A percentile compares a stretch with the other conserved stretches of the same genome.
phyloP scores from a whole-genome alignment of 179 eudicot species.

The Silene noctiflora region DNA sequence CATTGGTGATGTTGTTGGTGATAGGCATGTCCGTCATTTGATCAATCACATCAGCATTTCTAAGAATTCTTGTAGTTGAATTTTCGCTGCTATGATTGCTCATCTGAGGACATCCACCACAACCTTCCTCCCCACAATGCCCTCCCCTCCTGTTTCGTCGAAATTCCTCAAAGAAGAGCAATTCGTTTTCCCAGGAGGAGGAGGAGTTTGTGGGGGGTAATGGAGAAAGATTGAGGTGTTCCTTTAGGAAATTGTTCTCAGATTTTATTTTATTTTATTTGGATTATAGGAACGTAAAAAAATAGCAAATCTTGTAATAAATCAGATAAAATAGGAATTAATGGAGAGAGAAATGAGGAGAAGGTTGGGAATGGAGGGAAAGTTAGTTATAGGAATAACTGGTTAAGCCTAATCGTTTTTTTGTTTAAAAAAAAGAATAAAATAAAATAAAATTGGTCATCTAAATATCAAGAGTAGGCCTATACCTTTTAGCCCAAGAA shows the following conservation, averaged over 20 bases:
- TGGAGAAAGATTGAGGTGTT: neutral
- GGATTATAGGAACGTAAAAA: neutral
- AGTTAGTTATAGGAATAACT: neutral
- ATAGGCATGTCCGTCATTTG: constrained; percentile 27
- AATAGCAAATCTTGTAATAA: neutral
- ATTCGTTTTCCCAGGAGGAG: neutral
- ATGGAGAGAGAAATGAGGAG: neutral
- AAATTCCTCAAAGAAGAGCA: neutral
- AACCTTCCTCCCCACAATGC: neutral
- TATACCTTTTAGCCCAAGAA: neutral
- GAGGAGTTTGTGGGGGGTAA: neutral
- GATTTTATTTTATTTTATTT: no score
- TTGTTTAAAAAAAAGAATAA: no score
- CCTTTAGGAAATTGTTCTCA: no score
- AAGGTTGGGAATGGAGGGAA: neutral
- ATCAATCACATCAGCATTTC: constrained; percentile 32
- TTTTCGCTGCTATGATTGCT: constrained; percentile 5
- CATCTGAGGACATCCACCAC: constrained; percentile 23
- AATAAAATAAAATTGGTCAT: no score
- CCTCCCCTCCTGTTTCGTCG: constrained; percentile 8
- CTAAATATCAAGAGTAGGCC: neutral
- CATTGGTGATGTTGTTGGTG: neutral
- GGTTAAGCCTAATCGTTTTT: no score
- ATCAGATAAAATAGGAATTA: neutral
- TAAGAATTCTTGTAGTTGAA: constrained; percentile 40